Evolutionary conservation across 768 basidiomycete genomes (phyloP), one percentile per base, ranked within the genome.

Genomic region (Russula dissimulans): DNA sequence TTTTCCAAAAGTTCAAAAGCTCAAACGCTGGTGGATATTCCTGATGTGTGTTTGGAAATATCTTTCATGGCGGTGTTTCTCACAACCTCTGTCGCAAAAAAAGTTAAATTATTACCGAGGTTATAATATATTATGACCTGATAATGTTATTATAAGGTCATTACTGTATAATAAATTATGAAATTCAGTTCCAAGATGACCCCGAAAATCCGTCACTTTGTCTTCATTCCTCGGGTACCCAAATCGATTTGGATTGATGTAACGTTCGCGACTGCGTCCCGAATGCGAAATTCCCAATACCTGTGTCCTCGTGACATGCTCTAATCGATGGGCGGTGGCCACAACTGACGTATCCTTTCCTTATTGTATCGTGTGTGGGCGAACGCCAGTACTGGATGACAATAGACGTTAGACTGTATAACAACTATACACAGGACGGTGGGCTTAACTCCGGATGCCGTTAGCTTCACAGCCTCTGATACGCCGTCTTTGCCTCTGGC

Each of bases 201-300:
- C n/a, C 36, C 31, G 45, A 36, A 53, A 29, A 22, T 36, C 22
- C 10, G 38, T 54, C 22, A 22, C 9, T 54, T 47, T 9, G 9
- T 46, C 42, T 39, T 50, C 22, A 36, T 22, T 42, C 26, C 48
- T 42, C 32, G 48, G 18, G 41, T 26, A 53, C 5, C 26, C n/a
- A 59, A 34, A n/a, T n/a, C n/a, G n/a, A n/a, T 41, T 14, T n/a
- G n/a, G 47, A 34, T 39, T 12, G 26, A 26, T 12, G 36, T 6
- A 51, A 43, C 42, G 4, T 22, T 32, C 22, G 52, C 54, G 15
- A 66, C 59, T 18, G 77, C 81, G 60, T 83, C 80, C 56, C 75
- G 77, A 64, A 85, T 82, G 14, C 87, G 82, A 62, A 81, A 81
- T 54, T 86, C 86, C 87, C 87, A 89, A 69, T 89, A 89, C 69